Conservation (phyloP, 371 early-diverging fungal species). For the Nosema granulosis region DNA sequence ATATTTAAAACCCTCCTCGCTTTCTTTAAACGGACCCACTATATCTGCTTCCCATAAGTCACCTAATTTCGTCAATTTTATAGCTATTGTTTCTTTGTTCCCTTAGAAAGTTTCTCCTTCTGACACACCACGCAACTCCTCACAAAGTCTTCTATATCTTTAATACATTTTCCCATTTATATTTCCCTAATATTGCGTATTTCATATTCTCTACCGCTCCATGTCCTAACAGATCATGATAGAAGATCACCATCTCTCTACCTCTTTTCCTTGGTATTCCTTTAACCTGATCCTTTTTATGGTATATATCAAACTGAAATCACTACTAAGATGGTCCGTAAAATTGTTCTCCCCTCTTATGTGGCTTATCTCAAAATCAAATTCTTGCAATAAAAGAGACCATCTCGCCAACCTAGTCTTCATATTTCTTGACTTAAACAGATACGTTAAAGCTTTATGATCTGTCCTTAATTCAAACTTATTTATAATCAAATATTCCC, state of each 20-base stretch:
- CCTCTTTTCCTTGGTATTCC: too few species aligned
- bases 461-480: slow-evolving; percentile 31
- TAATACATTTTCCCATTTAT: slow-evolving; percentile 1
- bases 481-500: slow-evolving; percentile 7
- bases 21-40: slow-evolving; percentile 4
- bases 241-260: slow-evolving; percentile 1
- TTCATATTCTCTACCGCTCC: slow-evolving; percentile 18
- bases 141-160: slow-evolving; percentile 7
- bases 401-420: slow-evolving; percentile 16
- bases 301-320: too few species aligned
- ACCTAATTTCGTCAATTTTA: not conserved
- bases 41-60: slow-evolving; percentile 32
- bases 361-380: slow-evolving; percentile 30
- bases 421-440: slow-evolving; percentile 11
- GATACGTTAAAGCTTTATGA: slow-evolving; percentile 22
- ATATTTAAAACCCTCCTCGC: slow-evolving; percentile 5
- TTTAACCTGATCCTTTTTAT: too few species aligned
- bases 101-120: not conserved
- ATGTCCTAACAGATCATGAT: slow-evolving; percentile 31
- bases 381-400: slow-evolving; percentile 19
- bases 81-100: not conserved
- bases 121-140: slow-evolving; percentile 15
- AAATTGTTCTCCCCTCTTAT: not conserved
- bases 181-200: slow-evolving; percentile 8
- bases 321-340: slow-evolving; percentile 20